These are phyloP conservation scores for Croton laevigatus DNA, from an alignment of 441 rosid species.

Conservation along the genomic window DNA sequence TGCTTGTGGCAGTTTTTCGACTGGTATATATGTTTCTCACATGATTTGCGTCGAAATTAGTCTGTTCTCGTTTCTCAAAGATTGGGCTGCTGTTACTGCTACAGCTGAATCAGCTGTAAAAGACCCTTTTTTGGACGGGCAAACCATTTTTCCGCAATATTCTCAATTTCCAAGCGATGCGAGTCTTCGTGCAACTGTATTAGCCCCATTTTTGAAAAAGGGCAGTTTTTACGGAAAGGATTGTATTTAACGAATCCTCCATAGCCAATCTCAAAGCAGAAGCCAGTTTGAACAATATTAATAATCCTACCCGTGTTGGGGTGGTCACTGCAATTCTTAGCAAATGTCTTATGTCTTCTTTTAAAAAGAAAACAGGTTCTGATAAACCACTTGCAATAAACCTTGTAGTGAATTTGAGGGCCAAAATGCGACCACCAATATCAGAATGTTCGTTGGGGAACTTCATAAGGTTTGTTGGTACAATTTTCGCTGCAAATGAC, in stretches of 20 bases:
- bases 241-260: constrained; percentile 9
- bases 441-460: constrained; percentile 22
- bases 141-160: constrained; percentile 20
- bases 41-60: constrained; percentile 24
- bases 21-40: constrained; percentile 24
- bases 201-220: not conserved
- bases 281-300: not conserved
- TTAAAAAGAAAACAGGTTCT: not conserved
- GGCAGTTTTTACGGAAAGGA: constrained; percentile 4
- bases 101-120: not conserved
- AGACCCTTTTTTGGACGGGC: constrained; percentile 14
- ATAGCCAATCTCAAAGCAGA: constrained; percentile 15
- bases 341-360: not conserved
- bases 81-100: constrained; percentile 22
- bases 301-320: constrained; percentile 12
- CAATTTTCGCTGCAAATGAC: not conserved
- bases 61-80: constrained; percentile 15
- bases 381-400: constrained; percentile 21
- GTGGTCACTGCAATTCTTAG: not conserved
- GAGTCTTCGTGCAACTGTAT: no score
- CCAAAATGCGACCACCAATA: constrained; percentile 18
- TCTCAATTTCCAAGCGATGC: not conserved
- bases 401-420: constrained; percentile 22
- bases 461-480: constrained; percentile 8
- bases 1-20: not conserved